These are phyloP conservation scores for Oryza nivara DNA, from an alignment of 176 grass and related monocot species.

Conservation along the genomic window DNA sequence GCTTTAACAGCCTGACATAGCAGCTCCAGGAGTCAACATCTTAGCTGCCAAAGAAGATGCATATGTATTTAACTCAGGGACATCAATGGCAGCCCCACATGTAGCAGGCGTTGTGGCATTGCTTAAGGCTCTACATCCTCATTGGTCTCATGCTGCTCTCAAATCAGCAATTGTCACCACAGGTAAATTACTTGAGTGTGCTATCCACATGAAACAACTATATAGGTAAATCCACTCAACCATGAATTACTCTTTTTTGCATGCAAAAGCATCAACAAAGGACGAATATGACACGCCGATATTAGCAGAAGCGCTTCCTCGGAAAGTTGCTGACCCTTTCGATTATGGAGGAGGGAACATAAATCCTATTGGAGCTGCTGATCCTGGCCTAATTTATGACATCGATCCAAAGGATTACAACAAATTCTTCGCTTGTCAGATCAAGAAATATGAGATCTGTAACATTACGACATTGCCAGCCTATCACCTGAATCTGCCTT, in stretches of 20 bases:
- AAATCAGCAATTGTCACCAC: conserved; percentile 59
- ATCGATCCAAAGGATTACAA: conserved; percentile 46
- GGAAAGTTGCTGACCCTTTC: conserved; percentile 56
- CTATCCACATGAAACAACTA: neutral
- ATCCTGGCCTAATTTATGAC: conserved; percentile 53
- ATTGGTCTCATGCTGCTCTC: conserved; percentile 52
- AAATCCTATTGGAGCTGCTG: conserved; percentile 45
- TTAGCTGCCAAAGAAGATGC: conserved; percentile 37
- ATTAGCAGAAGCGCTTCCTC: conserved; percentile 31
- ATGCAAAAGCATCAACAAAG: conserved; percentile 41
- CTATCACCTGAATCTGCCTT: neutral
- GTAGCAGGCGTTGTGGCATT: conserved; percentile 48
- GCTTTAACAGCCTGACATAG: conserved; percentile 39
- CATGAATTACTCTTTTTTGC: conserved; percentile 4
- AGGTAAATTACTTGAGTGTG: neutral
- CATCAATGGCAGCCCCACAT: conserved; percentile 50
- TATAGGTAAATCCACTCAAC: neutral
- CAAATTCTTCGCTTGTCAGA: conserved; percentile 41
- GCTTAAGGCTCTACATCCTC: conserved; percentile 49
- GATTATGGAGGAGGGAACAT: conserved; percentile 53
- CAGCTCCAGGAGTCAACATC: conserved; percentile 35
- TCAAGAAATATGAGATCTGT: conserved; percentile 6
- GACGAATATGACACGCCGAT: conserved; percentile 40
- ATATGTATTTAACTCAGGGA: conserved; percentile 38
- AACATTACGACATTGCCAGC: neutral